These are phyloP conservation scores for Thielaviopsis populi DNA, from an alignment of 2,329 filamentous ascomycete genomes.

Conservation along the genomic window DNA sequence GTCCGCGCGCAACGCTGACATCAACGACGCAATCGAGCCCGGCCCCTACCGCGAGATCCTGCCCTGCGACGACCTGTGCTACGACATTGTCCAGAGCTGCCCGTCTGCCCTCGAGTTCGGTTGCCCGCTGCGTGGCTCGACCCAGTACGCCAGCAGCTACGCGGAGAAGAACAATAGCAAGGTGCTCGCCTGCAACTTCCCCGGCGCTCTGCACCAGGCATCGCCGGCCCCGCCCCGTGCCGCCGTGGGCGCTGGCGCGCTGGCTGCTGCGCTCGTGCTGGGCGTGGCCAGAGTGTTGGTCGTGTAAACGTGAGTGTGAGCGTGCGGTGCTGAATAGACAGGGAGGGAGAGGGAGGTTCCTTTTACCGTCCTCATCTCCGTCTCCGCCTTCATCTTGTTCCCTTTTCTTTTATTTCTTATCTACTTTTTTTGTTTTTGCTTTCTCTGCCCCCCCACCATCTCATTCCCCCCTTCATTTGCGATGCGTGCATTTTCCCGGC, in stretches of 20 bases:
- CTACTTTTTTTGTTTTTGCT: background rate
- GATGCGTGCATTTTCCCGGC: background rate
- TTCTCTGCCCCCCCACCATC: background rate
- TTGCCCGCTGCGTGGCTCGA: conserved; percentile 43
- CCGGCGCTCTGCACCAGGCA: conserved; percentile 15
- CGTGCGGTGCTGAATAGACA: background rate
- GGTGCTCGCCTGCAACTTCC: conserved; percentile 26
- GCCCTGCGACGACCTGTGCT: conserved; percentile 79
- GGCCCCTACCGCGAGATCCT: conserved; percentile 90
- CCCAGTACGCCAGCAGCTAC: conserved; percentile 27
- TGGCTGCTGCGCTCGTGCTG: background rate
- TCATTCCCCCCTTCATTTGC: background rate
- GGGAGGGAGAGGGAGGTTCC: no score
- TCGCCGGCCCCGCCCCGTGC: background rate
- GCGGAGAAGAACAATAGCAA: conserved; percentile 21
- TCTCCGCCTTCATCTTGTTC: background rate
- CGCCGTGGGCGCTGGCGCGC: background rate
- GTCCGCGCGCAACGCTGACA: conserved; percentile 52
- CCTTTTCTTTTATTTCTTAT: background rate
- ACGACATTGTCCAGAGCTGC: conserved; percentile 70
- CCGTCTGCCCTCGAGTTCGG: conserved; percentile 59
- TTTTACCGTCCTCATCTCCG: background rate
- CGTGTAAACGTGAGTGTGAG: background rate
- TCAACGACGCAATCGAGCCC: conserved; percentile 57
- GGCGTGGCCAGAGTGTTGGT: background rate